Base-by-base conservation (phyloP, 345 rosid genomes). In the Citrus cavaleriei region DNA sequence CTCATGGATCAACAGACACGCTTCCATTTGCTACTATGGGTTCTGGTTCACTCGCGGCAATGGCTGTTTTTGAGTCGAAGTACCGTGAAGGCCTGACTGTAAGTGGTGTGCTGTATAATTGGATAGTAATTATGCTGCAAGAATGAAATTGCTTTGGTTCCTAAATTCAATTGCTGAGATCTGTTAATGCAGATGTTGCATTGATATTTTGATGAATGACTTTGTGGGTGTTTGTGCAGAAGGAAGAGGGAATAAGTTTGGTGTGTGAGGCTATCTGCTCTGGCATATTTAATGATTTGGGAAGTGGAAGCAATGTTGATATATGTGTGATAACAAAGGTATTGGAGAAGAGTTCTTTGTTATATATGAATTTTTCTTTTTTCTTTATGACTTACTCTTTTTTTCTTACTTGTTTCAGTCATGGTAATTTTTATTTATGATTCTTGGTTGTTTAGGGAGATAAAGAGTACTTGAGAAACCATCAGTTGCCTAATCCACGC, bases 241-340 rank as follows among this genome's bases (percentile, higher is more conserved):
- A 86, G 72, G 93, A 90, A 18, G 93, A 93, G 83, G 97, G 95
- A 76, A 87, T 90, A 72, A 77, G 83, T 78, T 77, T 91, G 78
- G 97, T 90, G 22, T 46, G 83, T 32, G 93, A 89, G 78, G 95
- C 94, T 73, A 86, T 90, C 81, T 90, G 93, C 87, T 91, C 94
- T 38, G 93, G 95, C 63, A 85, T 92, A 81, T 92, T 92, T 73
- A 92, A 92, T 35, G 92, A 92, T 83, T 80, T 93, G 80, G 97
- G 97, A 57, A 89, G 95, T 89, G 95, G 97, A 82, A 93, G 97
- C 88, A 91, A 91, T 84, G 97, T 93, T 49, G 97, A 91, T 79
- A 79, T 91, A 83, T 93, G 93, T 84, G 97, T 93, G 28, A 91
- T 93, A 78, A 91, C 94, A 24, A 91, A 90, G 91, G 97, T 93